Evolutionary conservation across 805 yeast species (phyloP).

Genomic region (Wickerhamomyces queroliae): DNA sequence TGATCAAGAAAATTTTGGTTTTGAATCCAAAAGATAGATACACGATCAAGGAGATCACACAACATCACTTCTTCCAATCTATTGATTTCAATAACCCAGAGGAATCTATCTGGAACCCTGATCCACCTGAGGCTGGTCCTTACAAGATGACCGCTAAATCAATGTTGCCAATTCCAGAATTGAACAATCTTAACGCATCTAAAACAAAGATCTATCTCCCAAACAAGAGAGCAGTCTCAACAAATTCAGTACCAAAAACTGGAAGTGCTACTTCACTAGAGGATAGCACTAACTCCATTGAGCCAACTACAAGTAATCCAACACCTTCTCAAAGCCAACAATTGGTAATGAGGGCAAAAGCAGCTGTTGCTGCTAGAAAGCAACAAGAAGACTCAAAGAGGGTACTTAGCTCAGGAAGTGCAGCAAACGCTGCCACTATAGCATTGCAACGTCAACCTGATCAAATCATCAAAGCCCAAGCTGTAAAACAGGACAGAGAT

Average conservation of each 20-base stretch:
- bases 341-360: conserved; percentile 21
- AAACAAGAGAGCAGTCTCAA: conserved; percentile 18
- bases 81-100: conserved; percentile 46
- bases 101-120: conserved; percentile 48
- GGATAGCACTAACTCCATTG: conserved; percentile 17
- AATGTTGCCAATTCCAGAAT: conserved; percentile 68
- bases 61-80: conserved; percentile 56
- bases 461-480: conserved; percentile 19
- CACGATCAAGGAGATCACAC: conserved; percentile 48
- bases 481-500: conserved; percentile 8
- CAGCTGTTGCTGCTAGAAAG: conserved; percentile 23
- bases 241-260: conserved; percentile 13
- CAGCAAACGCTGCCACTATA: conserved; percentile 22
- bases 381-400: conserved; percentile 11
- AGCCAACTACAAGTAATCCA: conserved; percentile 9
- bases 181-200: conserved; percentile 22
- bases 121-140: conserved; percentile 64
- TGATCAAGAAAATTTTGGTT: conserved; percentile 62
- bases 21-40: conserved; percentile 60
- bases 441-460: conserved; percentile 23
- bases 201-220: conserved; percentile 16
- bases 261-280: conserved; percentile 21
- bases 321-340: conserved; percentile 19
- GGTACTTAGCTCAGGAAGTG: conserved; percentile 13
- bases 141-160: conserved; percentile 72